Evolutionary conservation across 495 filamentous ascomycete genomes (phyloP), one percentile per base, ranked within the genome.

Genomic region (Penicillium macrosclerotiorum): DNA sequence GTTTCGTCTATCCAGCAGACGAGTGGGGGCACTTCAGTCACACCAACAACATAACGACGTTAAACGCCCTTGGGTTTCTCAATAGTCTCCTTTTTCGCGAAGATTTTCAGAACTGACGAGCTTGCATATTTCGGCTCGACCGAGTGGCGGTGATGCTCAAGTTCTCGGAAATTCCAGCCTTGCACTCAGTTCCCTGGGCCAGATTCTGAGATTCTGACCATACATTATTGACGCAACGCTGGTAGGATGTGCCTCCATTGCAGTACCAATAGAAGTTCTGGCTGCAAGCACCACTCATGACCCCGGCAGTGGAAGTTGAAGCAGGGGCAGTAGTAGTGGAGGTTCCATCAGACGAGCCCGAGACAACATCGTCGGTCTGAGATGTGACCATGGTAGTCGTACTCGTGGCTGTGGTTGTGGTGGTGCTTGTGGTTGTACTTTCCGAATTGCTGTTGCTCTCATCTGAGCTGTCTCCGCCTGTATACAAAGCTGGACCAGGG

Each of bases 211-310:
- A 59, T 8, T 51, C 65, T 18, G 75, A 76, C 80, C 80, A 83
- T 25, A 45, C 40, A 4, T 79, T 78, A n/a, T 70, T 70, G 5
- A 76, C 80, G 51, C 80, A 83, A 38, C 78, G 75, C 61, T 82
- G 79, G 71, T 78, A 83, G 1, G 66, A 59, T 2, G 62, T 64
- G 38, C 78, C 79, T 24, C 54, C 62, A 29, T 79, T 63, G 60
- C 80, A 83, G 63, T 80, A 79, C 77, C 77, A 83, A 37, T 64
- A 67, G 36, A 75, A 77, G 55, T 83, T 79, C 31, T 62, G 34
- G 18, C 57, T 66, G 69, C 80, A 82, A 18, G 76, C 47, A 26
- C 74, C 69, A 17, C 55, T 55, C 4, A 62, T 23, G 4, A 56
- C 43, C n/a, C 53, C 53, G 6, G 53, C 48, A 18, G 48, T 49